Evolutionary conservation across 2,329 filamentous ascomycete species (phyloP), one percentile per base, ranked within the genome.

Genomic region (Penicillium sp.): DNA sequence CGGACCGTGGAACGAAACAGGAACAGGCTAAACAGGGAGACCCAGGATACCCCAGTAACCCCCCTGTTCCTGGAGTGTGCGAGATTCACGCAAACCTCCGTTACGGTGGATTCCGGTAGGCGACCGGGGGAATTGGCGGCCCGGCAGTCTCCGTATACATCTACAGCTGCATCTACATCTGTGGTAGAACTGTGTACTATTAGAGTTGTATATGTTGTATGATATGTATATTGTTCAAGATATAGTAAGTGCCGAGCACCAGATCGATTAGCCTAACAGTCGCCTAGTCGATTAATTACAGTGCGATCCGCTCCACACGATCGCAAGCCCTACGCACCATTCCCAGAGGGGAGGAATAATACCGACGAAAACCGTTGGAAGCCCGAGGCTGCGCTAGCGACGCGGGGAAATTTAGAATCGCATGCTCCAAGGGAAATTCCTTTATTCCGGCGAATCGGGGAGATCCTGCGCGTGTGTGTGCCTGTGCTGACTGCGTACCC

Each of bases 381-480:
- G n/a, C 34, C 44, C 44, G 34, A 47, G 44, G 24, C 43, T 46
- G 44, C 52, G 41, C 55, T 58, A 52, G 49, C 29, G 55, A 52
- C 46, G 44, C 49, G 52, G 49, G 52, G 49, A 50, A 55, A 46
- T 32, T 15, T 15, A 17, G 34, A 34, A 39, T 34, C 36, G 20
- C 21, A 41, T 29, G 37, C 27, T 24, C 24, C n/a, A 36, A 21
- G 21, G 30, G 45, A 10, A 17, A 23, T 49, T 43, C 36, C n/a
- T 5, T 18, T 23, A 15, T 15, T 23, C 18, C 13, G 33, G 44
- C 44, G 39, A 42, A 42, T 42, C 39, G 39, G 24, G 39, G 39
- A 30, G 39, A 29, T n/a, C n/a, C n/a, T 40, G 21, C 23, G 23
- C 26, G 37, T 37, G 34, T 23, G 10, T 10, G 7, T 27, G 26